phyloP scores from a whole-genome alignment of 768 basidiomycete genomes.

The Pisolithus microcarpus region DNA sequence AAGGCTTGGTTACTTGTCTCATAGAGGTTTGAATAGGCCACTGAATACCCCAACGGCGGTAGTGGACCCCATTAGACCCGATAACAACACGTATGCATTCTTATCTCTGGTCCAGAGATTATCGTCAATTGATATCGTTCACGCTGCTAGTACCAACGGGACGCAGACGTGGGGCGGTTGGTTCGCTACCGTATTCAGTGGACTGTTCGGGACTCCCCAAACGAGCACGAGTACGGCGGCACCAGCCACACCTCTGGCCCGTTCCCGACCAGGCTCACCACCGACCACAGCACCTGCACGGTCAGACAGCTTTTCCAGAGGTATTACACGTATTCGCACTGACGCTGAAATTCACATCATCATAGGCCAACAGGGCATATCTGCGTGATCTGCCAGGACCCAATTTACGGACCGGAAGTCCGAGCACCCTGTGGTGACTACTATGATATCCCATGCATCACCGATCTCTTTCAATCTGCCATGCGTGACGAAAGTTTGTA shows the following conservation, averaged over 20 bases:
- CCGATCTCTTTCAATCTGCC: conserved; percentile 29
- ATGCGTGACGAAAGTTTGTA: conserved; percentile 33
- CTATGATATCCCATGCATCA: conserved; percentile 29
- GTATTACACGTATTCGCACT: not conserved
- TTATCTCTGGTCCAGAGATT: too few relatives aligned
- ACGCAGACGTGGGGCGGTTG: conserved; percentile 15
- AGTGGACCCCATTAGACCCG: too few relatives aligned
- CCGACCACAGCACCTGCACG: not conserved
- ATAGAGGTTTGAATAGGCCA: too few relatives aligned
- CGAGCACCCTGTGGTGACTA: conserved; percentile 29
- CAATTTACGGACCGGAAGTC: conserved; percentile 20
- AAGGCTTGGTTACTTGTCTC: not conserved
- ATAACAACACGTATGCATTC: too few relatives aligned
- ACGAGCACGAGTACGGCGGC: too few relatives aligned
- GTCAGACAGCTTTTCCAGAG: conserved; percentile 4
- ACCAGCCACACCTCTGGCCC: not conserved
- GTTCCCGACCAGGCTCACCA: not conserved
- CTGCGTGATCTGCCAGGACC: conserved; percentile 32
- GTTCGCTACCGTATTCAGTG: conserved; percentile 11
- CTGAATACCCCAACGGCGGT: too few relatives aligned
- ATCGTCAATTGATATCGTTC: not conserved
- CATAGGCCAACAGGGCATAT: conserved; percentile 20
- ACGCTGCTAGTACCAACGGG: not conserved
- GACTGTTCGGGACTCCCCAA: not conserved
- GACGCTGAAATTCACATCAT: not conserved